phyloP scores from a whole-genome alignment of 345 rosid species.

The Aethionema arabicum region DNA sequence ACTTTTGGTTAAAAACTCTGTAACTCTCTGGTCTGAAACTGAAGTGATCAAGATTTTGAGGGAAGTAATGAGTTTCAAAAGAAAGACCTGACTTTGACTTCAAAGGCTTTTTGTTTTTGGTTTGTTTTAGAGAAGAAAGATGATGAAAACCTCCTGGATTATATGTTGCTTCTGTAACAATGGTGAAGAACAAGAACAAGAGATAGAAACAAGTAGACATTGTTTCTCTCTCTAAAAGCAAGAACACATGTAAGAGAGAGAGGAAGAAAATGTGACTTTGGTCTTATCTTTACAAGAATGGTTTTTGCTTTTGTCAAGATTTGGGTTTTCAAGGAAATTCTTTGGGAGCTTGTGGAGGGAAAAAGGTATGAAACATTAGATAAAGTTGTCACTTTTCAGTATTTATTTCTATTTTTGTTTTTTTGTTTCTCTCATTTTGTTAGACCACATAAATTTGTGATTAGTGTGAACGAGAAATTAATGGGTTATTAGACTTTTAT shows the following conservation, averaged over 20 bases:
- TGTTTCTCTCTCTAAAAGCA: slow-evolving; percentile 18
- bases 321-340: slow-evolving; percentile 34
- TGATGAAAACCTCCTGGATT: slow-evolving; percentile 33
- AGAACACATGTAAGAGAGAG: background rate
- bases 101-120: slow-evolving; percentile 25
- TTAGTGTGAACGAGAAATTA: no score
- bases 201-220: slow-evolving; percentile 27
- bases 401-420: slow-evolving; percentile 19
- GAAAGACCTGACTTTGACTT: slow-evolving; percentile 39
- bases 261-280: slow-evolving; percentile 16
- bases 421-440: slow-evolving; percentile 16
- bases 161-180: slow-evolving; percentile 28
- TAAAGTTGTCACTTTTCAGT: slow-evolving; percentile 30
- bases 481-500: no score
- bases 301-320: slow-evolving; percentile 26
- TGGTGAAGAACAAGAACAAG: slow-evolving; percentile 23
- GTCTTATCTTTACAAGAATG: slow-evolving; percentile 18
- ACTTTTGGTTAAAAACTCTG: slow-evolving; percentile 63
- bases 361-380: slow-evolving; percentile 24
- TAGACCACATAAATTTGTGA: background rate
- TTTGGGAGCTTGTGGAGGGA: slow-evolving; percentile 25
- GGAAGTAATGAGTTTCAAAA: slow-evolving; percentile 55
- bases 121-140: slow-evolving; percentile 37
- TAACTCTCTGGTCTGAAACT: slow-evolving; percentile 58
- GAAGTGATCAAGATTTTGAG: slow-evolving; percentile 74